These are phyloP conservation scores for Aspergillus brasiliensis DNA, from an alignment of 2,329 filamentous ascomycete genomes.

Conservation along the genomic window DNA sequence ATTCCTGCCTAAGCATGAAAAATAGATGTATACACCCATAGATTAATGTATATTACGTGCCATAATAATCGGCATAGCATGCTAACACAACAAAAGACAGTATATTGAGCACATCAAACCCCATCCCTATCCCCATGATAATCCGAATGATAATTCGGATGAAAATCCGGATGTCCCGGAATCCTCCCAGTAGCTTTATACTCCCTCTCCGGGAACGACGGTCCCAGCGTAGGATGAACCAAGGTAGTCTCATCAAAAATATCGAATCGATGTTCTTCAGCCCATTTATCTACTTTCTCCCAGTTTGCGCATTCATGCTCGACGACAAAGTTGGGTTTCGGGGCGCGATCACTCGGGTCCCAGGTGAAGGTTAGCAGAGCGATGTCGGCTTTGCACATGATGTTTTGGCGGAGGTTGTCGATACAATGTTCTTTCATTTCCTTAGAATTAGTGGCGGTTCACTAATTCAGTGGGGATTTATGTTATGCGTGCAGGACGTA, in stretches of 20 bases:
- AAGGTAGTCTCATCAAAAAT: not conserved
- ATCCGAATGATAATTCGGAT: conserved; percentile 4
- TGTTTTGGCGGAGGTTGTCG: conserved; percentile 5
- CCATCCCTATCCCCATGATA: not conserved
- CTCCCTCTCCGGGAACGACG: not conserved
- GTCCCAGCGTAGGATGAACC: not conserved
- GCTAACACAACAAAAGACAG: too few relatives aligned
- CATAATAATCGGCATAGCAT: too few relatives aligned
- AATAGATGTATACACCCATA: too few relatives aligned
- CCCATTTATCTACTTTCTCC: not conserved
- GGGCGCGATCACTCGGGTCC: not conserved
- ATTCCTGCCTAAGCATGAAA: too few relatives aligned
- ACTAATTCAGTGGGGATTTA: too few relatives aligned
- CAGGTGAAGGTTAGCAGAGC: not conserved
- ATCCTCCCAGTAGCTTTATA: not conserved
- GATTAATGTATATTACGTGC: too few relatives aligned
- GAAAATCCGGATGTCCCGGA: conserved; percentile 1
- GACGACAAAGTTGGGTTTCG: conserved; percentile 1
- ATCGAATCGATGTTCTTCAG: not conserved
- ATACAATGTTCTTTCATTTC: not conserved
- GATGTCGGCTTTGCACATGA: conserved; percentile 2
- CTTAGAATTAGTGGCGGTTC: not conserved
- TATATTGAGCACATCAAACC: too few relatives aligned
- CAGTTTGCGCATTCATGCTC: conserved; percentile 1
- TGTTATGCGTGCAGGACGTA: not conserved